phyloP scores from a whole-genome alignment of 805 yeast genomes.

The Isabelozyma heimii region DNA sequence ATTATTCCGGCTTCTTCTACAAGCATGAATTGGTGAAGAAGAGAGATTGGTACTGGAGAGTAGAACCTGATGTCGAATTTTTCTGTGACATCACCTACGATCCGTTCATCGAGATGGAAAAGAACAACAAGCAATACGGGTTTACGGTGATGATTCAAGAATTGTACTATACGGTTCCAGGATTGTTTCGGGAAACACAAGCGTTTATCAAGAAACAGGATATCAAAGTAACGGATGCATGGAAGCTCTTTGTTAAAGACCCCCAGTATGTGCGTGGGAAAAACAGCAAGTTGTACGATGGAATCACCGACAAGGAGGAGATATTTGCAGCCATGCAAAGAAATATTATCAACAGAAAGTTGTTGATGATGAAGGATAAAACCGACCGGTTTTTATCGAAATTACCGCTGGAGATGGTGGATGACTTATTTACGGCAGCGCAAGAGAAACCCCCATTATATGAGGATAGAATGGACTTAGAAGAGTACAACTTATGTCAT shows the following conservation, averaged over 20 bases:
- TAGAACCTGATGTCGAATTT: slow-evolving; percentile 89
- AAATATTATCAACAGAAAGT: slow-evolving; percentile 20
- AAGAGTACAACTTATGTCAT: slow-evolving; percentile 76
- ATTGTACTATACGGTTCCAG: slow-evolving; percentile 77
- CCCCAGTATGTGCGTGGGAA: slow-evolving; percentile 20
- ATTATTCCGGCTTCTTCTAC: slow-evolving; percentile 79
- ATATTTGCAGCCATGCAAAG: slow-evolving; percentile 27
- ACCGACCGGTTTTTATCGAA: slow-evolving; percentile 17
- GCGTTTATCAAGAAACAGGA: slow-evolving; percentile 50
- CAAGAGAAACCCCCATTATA: slow-evolving; percentile 22
- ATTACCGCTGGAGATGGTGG: slow-evolving; percentile 28
- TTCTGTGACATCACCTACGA: slow-evolving; percentile 91
- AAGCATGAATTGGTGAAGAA: slow-evolving; percentile 70
- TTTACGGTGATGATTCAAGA: slow-evolving; percentile 80
- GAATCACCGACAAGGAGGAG: slow-evolving; percentile 12
- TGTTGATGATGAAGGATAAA: slow-evolving; percentile 18
- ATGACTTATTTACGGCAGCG: slow-evolving; percentile 37
- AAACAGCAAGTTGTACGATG: slow-evolving; percentile 18
- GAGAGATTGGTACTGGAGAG: slow-evolving; percentile 93
- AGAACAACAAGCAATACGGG: slow-evolving; percentile 70
- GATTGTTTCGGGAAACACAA: slow-evolving; percentile 69
- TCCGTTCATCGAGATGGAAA: slow-evolving; percentile 81
- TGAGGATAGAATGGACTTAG: slow-evolving; percentile 62
- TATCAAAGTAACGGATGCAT: slow-evolving; percentile 56
- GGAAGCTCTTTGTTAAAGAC: slow-evolving; percentile 60